phyloP scores from a whole-genome alignment of 306 rosid species.

The Urtica urens region DNA sequence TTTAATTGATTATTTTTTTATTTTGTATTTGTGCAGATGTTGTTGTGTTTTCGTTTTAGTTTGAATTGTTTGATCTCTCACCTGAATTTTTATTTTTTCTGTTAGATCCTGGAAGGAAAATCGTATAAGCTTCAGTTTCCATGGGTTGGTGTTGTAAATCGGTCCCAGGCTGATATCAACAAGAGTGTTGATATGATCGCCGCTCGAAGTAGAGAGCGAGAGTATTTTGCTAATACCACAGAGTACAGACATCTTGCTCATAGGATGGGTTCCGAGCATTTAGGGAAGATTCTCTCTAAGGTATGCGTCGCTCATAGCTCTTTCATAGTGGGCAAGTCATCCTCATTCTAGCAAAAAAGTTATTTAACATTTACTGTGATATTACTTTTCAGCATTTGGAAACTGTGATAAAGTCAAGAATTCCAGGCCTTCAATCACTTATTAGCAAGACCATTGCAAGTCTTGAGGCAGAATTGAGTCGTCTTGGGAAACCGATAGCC shows the following conservation, averaged over 20 bases:
- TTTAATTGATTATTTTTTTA: too few species aligned
- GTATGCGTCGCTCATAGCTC: conserved; percentile 9
- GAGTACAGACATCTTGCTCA: conserved; percentile 31
- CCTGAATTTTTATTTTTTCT: not conserved
- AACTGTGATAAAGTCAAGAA: conserved; percentile 32
- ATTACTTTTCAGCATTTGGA: conserved; percentile 28
- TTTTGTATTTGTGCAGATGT: not conserved
- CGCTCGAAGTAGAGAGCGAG: conserved; percentile 34
- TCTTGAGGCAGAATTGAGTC: conserved; percentile 31
- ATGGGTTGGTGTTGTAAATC: conserved; percentile 42
- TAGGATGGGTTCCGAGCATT: conserved; percentile 42
- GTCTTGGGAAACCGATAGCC: conserved; percentile 34
- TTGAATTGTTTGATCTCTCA: not conserved
- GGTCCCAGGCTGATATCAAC: conserved; percentile 45
- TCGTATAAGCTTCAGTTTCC: conserved; percentile 37
- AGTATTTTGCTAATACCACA: conserved; percentile 26
- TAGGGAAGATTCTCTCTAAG: conserved; percentile 38
- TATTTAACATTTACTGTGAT: not conserved
- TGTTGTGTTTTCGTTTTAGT: not conserved
- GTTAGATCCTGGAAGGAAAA: conserved; percentile 34
- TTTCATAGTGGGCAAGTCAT: not conserved
- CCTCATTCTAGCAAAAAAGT: not conserved
- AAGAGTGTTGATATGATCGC: conserved; percentile 39
- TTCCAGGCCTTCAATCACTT: conserved; percentile 36
- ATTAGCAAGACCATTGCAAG: conserved; percentile 35